Evolutionary conservation across 2,329 filamentous ascomycete species (phyloP), one percentile per base, ranked within the genome.

Genomic region (Diaporthe nobilis): DNA sequence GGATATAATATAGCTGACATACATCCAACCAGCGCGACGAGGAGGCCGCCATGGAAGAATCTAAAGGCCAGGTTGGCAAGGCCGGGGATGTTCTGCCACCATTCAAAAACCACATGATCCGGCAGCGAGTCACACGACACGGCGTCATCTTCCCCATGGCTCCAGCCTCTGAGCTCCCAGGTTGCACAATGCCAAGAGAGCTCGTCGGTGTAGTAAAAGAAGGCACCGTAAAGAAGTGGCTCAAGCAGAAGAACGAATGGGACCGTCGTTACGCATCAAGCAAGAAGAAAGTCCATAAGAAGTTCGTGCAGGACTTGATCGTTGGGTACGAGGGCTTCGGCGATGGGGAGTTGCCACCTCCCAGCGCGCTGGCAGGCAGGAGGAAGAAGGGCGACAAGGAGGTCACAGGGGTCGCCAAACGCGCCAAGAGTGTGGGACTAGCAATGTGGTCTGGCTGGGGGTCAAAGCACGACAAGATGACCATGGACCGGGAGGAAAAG

Each of bases 31-130:
- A 75, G 28, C 77, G 78, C 37, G 70, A 76, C 25, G 76, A 76
- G 82, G 34, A 78, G 79, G 28, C 75, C 73, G n/a, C 75, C 75
- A 25, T 76, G 80, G 78, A 79, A 20, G 28, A 75, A 75, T 42
- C 68, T 72, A 51, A 73, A 28, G 74, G 81, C 3, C 81, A 88
- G n/a, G 90, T 98, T 10, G 96, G 96, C n/a, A 95, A 91, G 81
- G 95, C 96, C 3, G 96, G 96, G 1, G 95, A 98, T 80, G 90
- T 94, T 5, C 85, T 98, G 0, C 96, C 95, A 0, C 85, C 89
- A 0, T 98, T 98, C 83, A 89, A 91, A 71, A 88, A 93, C 76
- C 93, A 97, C 82, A 98, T 98, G 96, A 96, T 99, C 77, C 93
- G 97, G 12, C 95, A 99, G 82, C 89, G 94, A 39, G 92, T 98